Evolutionary conservation across 805 yeast genomes (phyloP).

Genomic region (Hanseniaspora osmophila): DNA sequence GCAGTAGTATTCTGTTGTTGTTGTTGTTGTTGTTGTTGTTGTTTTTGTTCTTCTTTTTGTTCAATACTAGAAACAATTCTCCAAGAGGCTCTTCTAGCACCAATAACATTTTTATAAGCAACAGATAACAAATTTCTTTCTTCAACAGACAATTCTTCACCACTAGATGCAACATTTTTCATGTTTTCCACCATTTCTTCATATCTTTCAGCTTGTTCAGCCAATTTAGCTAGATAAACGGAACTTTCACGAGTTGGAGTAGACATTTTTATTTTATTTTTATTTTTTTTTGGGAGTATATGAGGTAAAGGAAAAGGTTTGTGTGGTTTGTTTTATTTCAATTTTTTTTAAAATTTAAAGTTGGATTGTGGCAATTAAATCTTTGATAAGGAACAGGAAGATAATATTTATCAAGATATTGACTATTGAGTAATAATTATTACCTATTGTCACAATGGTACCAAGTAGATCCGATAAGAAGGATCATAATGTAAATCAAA

Average conservation of each 20-base stretch:
- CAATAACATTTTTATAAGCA: slow-evolving; percentile 96
- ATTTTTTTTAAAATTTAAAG: too few species aligned
- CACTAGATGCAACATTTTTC: slow-evolving; percentile 93
- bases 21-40: slow-evolving; percentile 30
- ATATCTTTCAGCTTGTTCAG: slow-evolving; percentile 98
- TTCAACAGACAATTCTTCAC: slow-evolving; percentile 90
- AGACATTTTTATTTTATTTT: too few species aligned
- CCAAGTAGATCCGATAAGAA: too few species aligned
- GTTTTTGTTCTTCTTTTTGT: slow-evolving; percentile 95
- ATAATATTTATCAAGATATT: too few species aligned
- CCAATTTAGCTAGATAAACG: slow-evolving; percentile 93
- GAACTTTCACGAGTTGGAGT: slow-evolving; percentile 88
- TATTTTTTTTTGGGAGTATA: slow-evolving; percentile 6
- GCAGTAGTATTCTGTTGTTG: not conserved
- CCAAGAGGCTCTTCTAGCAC: slow-evolving; percentile 99
- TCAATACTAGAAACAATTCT: slow-evolving; percentile 96
- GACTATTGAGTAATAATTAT: too few species aligned
- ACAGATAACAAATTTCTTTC: slow-evolving; percentile 95
- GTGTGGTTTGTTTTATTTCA: too few species aligned
- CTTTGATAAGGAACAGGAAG: too few species aligned
- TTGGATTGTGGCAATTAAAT: too few species aligned
- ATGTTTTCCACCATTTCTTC: slow-evolving; percentile 98
- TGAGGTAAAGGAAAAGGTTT: too few species aligned
- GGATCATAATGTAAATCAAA: too few species aligned
- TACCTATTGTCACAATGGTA: too few species aligned